phyloP scores from a whole-genome alignment of 495 filamentous ascomycete species.

The Neurospora sp. region DNA sequence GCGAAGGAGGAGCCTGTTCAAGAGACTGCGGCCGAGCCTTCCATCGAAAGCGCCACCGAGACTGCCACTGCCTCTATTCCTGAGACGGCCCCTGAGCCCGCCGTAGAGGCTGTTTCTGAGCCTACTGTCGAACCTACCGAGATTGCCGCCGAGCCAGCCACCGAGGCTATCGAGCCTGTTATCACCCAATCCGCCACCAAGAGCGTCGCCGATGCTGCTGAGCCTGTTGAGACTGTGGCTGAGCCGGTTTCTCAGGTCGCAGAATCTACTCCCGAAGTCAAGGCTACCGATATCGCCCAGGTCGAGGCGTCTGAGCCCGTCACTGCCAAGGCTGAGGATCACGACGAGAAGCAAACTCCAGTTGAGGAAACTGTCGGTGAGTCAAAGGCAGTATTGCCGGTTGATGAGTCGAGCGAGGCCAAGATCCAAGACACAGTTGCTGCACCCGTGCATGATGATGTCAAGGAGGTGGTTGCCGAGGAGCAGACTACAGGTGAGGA shows the following conservation, averaged over 20 bases:
- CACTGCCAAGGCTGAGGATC: background rate
- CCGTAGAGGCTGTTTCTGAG: background rate
- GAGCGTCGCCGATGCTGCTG: constrained; percentile 1
- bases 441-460: background rate
- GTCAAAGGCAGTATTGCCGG: background rate
- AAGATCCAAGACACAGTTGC: constrained; percentile 3
- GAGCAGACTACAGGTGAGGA: constrained; percentile 1
- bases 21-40: constrained; percentile 1
- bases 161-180: background rate
- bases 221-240: background rate
- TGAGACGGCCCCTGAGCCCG: background rate
- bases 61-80: background rate
- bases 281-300: constrained; percentile 2
- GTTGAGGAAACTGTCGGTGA: constrained; percentile 5
- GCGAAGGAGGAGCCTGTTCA: constrained; percentile 3
- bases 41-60: constrained; percentile 1
- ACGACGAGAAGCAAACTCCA: constrained; percentile 1
- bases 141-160: background rate
- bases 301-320: background rate
- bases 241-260: background rate
- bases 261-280: constrained; percentile 7
- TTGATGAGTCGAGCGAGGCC: background rate
- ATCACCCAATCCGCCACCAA: background rate
- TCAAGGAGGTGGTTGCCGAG: background rate
- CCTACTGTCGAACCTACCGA: background rate